Evolutionary conservation across 106 monocot species (phyloP), one percentile per base, ranked within the genome.

Genomic region (Dioscorea zingiberensis): DNA sequence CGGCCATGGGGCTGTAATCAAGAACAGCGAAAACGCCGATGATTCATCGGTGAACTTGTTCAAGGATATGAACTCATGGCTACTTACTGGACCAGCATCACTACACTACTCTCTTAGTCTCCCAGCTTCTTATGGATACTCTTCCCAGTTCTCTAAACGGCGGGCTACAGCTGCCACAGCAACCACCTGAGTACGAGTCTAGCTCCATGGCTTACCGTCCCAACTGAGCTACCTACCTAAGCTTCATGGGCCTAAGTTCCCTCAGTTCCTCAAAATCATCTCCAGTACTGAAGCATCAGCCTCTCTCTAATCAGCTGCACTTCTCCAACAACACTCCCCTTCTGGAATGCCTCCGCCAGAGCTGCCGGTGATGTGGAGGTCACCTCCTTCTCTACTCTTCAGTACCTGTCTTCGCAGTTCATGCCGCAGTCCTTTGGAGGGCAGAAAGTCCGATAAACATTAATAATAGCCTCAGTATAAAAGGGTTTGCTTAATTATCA

Each of bases 341-440:
- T 71, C 66, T 80, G 74, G 74, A 70, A 70, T 29, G 62, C 78
- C 61, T 59, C 66, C 32, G 29, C 59, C n/a, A n/a, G 59, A 66
- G 21, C 23, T 16, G 27, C 47, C 3, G 14, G 44, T 19, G 76
- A 67, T 14, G 38, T 15, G 26, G n/a, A 58, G 54, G 25, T 29
- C 78, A 0, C 70, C 62, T n/a, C n/a, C n/a, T n/a, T 21, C 59
- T 77, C 48, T 74, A 74, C 60, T 25, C 81, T 27, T 21, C 62
- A 24, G 27, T 25, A 30, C 4, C n/a, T 60, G 47, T 60, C 66
- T 15, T 63, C 70, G 18, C 71, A 74, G 47, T 22, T 61, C 54
- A 2, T 60, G n/a, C 87, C 76, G 26, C 53, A 47, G 38, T 76
- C 77, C n/a, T 71, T 82, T n/a, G n/a, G n/a, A 44, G 60, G 72